These are phyloP conservation scores for Byssoonygena ceratinophila DNA, from an alignment of 2,329 filamentous ascomycete genomes.

Conservation along the genomic window DNA sequence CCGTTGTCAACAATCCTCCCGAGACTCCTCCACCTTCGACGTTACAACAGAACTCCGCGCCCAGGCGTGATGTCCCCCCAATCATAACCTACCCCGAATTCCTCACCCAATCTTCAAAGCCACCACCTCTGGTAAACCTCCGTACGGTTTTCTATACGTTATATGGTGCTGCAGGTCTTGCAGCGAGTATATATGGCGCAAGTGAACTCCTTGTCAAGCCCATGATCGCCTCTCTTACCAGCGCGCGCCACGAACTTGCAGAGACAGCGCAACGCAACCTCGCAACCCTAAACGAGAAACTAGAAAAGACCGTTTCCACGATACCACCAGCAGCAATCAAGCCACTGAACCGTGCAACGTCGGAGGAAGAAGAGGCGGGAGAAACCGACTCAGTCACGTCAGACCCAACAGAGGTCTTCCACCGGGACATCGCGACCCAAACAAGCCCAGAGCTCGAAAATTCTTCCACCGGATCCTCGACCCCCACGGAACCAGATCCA, in stretches of 20 bases:
- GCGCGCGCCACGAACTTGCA: conserved; percentile 49
- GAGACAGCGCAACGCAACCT: conserved; percentile 43
- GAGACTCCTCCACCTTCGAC: conserved; percentile 7
- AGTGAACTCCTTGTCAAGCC: conserved; percentile 50
- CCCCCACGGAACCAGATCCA: conserved; percentile 13
- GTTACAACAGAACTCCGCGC: conserved; percentile 6
- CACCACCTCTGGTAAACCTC: conserved; percentile 51
- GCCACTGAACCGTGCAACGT: conserved; percentile 13
- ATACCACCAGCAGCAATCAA: conserved; percentile 35
- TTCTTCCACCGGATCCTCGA: conserved; percentile 22
- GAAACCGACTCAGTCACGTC: conserved; percentile 41
- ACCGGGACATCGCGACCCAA: conserved; percentile 53
- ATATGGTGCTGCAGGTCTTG: conserved; percentile 47
- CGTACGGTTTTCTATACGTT: conserved; percentile 46
- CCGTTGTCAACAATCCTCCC: neutral
- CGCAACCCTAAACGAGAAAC: conserved; percentile 45
- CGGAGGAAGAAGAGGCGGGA: conserved; percentile 25
- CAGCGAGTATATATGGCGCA: conserved; percentile 47
- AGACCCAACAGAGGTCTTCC: conserved; percentile 54
- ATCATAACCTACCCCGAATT: conserved; percentile 60
- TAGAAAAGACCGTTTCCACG: conserved; percentile 43
- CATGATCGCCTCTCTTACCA: conserved; percentile 46
- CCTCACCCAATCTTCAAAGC: conserved; percentile 48
- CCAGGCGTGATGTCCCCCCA: conserved; percentile 37
- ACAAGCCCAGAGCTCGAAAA: conserved; percentile 41